Base-by-base conservation (phyloP, 108 stramenopile genomes). In the Discostella stelligeroides region DNA sequence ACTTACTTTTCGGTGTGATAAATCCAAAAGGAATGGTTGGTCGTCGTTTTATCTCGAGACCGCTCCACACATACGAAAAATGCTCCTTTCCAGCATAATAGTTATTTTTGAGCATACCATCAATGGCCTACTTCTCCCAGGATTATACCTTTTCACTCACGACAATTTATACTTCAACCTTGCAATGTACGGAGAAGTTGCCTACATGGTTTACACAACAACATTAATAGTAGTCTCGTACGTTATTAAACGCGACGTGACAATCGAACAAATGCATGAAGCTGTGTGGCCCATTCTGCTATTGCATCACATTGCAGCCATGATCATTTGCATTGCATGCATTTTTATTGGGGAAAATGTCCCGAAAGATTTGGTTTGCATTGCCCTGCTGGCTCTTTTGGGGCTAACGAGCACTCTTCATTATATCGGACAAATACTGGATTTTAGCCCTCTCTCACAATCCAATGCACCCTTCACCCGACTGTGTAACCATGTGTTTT, bases 41-140 rank as follows among this genome's bases (percentile, higher is more conserved):
- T 72, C 76, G 46, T 56, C 70, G 64, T 77, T 77, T 45, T 77
- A 64, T 55, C 8, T 49, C 25, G 71, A 77, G 21, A 77, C 76
- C 15, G 70, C 51, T n/a, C 71, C 63, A 12, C 54, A 57, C 29
- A 72, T 77, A 49, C 64, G 65, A 12, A 57, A 37, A 4, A 77
- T 77, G 76, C 66, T 77, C 65, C 7, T 66, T 30, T 51, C 76
- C 2, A 77, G 71, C 42, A 46, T 63, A 28, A 38, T 29, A 3
- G 18, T 77, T 11, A 56, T 67, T 24, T 50, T 66, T 30, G 76
- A 77, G 34, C 76, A 77, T 61, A 14, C 64, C 17, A 55, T 72
- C 21, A 72, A 72, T 45, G 76, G 76, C 34, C 54, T 72, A 10
- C 23, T 65, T 15, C 46, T 77, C 1, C 76, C 76, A n/a, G 12